phyloP scores from a whole-genome alignment of 1,284 basidiomycete genomes.

The Naganishia cerealis region DNA sequence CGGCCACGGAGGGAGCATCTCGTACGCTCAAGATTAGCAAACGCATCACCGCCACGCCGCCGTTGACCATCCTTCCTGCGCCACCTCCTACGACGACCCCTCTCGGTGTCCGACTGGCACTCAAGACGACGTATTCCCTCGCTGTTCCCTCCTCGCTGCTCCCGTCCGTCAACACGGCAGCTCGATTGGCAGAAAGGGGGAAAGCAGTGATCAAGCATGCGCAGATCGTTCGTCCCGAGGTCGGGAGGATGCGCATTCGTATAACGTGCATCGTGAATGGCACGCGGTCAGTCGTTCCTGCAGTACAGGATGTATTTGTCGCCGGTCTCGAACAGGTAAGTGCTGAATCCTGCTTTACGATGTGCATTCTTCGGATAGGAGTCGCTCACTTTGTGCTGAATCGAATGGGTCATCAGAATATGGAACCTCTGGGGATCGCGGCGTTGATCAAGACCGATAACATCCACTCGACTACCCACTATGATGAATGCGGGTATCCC shows the following conservation, averaged over 20 bases:
- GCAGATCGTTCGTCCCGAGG: constrained; percentile 6
- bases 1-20: neutral
- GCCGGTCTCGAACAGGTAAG: constrained; percentile 1
- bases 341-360: neutral
- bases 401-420: neutral
- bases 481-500: neutral
- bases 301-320: constrained; percentile 1
- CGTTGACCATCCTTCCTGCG: neutral
- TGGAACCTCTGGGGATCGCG: constrained; percentile 1
- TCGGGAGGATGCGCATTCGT: constrained; percentile 1
- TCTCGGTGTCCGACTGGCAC: constrained; percentile 8
- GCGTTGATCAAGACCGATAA: neutral
- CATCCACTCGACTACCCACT: neutral
- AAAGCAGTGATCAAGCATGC: constrained; percentile 20
- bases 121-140: constrained; percentile 16
- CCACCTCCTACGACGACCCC: neutral
- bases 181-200: neutral
- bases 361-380: neutral
- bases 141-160: neutral
- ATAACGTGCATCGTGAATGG: constrained; percentile 4
- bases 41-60: constrained; percentile 23
- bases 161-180: neutral
- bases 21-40: neutral
- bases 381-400: neutral
- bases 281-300: neutral